phyloP scores from a whole-genome alignment of 2,329 filamentous ascomycete genomes.

The Fusarium transvaalense region DNA sequence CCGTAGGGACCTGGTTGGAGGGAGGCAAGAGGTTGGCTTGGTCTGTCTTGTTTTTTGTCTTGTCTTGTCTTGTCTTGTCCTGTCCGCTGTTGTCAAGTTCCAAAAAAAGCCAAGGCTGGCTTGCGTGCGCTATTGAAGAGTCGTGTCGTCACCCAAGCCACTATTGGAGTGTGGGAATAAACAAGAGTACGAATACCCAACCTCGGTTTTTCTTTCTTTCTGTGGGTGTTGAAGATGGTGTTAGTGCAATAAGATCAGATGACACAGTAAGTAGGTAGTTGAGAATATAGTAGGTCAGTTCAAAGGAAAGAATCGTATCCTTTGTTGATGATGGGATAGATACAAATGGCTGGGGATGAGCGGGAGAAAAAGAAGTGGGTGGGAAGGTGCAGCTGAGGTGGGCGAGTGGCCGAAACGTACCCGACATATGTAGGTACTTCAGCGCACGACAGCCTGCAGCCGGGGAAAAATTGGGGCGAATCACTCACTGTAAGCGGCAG shows the following conservation, averaged over 20 bases:
- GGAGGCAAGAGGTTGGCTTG: conserved; percentile 15
- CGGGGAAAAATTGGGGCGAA: conserved; percentile 35
- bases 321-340: conserved; percentile 17
- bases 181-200: conserved; percentile 28
- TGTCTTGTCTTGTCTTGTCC: background rate
- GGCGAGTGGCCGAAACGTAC: background rate
- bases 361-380: conserved; percentile 19
- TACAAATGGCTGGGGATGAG: conserved; percentile 16
- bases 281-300: background rate
- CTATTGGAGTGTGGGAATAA: conserved; percentile 21
- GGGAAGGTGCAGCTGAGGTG: conserved; percentile 2
- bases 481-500: conserved; percentile 31
- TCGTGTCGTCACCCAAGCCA: conserved; percentile 44
- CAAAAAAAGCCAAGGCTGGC: conserved; percentile 40
- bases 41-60: conserved; percentile 6
- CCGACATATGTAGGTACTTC: conserved; percentile 6
- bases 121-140: conserved; percentile 42
- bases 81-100: conserved; percentile 3
- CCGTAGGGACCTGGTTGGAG: conserved; percentile 2
- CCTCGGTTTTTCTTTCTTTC: conserved; percentile 14
- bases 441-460: conserved; percentile 26
- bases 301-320: conserved; percentile 1
- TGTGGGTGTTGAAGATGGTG: background rate
- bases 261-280: background rate
- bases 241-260: background rate